A percentile compares a stretch with the other conserved stretches of the same genome.
Conservation (phyloP, 306 rosid species). For the Urtica urens region DNA sequence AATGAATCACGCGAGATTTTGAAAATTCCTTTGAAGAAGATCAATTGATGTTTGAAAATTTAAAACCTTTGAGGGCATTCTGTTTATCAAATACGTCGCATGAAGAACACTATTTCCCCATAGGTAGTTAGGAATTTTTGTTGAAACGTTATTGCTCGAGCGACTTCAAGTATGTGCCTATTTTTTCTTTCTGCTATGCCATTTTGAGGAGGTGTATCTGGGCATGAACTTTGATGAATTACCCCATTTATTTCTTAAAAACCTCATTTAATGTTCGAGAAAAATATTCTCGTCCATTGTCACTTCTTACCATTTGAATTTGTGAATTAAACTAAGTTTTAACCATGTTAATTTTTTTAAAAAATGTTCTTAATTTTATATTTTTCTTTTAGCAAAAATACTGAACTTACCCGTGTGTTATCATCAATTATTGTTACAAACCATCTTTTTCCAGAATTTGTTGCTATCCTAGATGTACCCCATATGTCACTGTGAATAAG, state of each 20-base stretch:
- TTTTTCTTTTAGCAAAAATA: neutral
- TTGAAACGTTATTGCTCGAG: neutral
- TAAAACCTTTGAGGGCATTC: no score
- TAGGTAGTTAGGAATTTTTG: neutral
- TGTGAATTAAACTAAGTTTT: neutral
- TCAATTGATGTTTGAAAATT: neutral
- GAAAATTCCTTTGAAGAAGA: neutral
- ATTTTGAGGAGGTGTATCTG: neutral
- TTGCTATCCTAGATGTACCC: neutral
- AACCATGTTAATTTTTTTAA: neutral
- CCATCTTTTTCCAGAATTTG: neutral
- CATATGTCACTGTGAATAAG: neutral
- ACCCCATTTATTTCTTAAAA: neutral
- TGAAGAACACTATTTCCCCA: no score
- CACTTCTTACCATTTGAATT: neutral
- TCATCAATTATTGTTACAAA: neutral
- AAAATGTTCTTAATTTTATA: neutral
- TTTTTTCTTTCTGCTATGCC: constrained; percentile 1
- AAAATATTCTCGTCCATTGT: no score
- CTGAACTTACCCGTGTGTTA: neutral
- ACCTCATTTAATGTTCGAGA: neutral
- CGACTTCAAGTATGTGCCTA: neutral
- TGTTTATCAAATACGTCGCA: no score
- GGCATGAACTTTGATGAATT: neutral
- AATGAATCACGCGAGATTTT: no score